Evolutionary conservation across 495 filamentous ascomycete genomes (phyloP).

Genomic region (Daldinia decipiens): DNA sequence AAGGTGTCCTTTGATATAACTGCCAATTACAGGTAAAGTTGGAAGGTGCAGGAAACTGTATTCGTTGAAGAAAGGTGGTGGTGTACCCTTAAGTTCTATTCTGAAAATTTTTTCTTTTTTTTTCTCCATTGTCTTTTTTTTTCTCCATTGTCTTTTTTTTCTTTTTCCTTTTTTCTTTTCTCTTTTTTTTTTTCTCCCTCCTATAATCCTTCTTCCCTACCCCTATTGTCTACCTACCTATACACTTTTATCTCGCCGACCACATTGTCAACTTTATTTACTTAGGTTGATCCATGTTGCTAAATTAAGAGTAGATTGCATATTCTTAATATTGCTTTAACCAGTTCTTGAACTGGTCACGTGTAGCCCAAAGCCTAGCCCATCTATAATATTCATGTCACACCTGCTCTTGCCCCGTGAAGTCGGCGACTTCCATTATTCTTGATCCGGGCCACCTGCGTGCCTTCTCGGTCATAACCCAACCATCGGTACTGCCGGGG

Average conservation of each 20-base stretch:
- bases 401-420: neutral
- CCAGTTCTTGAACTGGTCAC: neutral
- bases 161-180: slow-evolving; percentile 10
- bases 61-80: slow-evolving; percentile 2
- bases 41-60: neutral
- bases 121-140: slow-evolving; percentile 15
- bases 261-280: neutral
- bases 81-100: slow-evolving; percentile 18
- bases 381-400: neutral
- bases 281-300: neutral
- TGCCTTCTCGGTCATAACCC: neutral
- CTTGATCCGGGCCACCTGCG: neutral
- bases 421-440: slow-evolving; percentile 4
- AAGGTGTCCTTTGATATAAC: slow-evolving; percentile 12
- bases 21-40: neutral
- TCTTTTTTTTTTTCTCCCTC: slow-evolving; percentile 3
- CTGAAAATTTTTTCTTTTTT: slow-evolving; percentile 19
- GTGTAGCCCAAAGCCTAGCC: neutral
- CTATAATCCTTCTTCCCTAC: neutral
- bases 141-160: slow-evolving; percentile 20
- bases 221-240: neutral
- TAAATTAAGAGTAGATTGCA: neutral
- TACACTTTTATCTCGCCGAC: slow-evolving; percentile 2
- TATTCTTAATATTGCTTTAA: neutral
- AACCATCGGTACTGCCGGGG: neutral